Evolutionary conservation across 2,329 filamentous ascomycete species (phyloP).

Genomic region (Arthrobotrys iridis): DNA sequence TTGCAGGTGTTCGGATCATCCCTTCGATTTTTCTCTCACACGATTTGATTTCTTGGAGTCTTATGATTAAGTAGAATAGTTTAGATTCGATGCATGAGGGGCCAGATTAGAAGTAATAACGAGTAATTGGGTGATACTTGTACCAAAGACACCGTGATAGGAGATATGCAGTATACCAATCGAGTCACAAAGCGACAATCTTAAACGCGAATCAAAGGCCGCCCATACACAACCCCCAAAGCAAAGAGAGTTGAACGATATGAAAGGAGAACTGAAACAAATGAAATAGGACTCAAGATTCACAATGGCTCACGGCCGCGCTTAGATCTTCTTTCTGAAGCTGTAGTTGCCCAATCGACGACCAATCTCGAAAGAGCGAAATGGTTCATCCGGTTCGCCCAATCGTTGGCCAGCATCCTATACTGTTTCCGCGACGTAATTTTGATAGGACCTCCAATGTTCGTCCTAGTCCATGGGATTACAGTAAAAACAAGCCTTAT

Average conservation of each 20-base stretch:
- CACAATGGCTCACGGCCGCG: background rate
- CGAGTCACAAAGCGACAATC: too few species aligned
- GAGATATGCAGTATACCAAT: too few species aligned
- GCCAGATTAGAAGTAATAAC: too few species aligned
- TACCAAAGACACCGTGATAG: too few species aligned
- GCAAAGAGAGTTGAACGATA: too few species aligned
- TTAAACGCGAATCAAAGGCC: too few species aligned
- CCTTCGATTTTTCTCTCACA: background rate
- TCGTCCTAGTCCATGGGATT: background rate
- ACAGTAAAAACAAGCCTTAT: background rate
- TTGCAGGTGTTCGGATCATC: conserved; percentile 35
- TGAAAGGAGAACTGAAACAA: too few species aligned
- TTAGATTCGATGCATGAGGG: conserved; percentile 4
- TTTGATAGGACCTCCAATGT: background rate
- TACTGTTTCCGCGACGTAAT: background rate
- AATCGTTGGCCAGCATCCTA: conserved; percentile 13
- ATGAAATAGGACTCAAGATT: too few species aligned
- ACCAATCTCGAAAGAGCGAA: conserved; percentile 10
- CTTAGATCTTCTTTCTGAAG: background rate
- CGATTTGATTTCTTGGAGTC: background rate
- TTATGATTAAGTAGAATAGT: conserved; percentile 16
- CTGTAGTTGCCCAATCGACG: conserved; percentile 17
- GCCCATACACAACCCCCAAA: too few species aligned
- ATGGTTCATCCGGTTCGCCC: conserved; percentile 28
- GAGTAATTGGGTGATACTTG: too few species aligned